phyloP scores from a whole-genome alignment of 768 basidiomycete species.

The Tephrocybe sp. region DNA sequence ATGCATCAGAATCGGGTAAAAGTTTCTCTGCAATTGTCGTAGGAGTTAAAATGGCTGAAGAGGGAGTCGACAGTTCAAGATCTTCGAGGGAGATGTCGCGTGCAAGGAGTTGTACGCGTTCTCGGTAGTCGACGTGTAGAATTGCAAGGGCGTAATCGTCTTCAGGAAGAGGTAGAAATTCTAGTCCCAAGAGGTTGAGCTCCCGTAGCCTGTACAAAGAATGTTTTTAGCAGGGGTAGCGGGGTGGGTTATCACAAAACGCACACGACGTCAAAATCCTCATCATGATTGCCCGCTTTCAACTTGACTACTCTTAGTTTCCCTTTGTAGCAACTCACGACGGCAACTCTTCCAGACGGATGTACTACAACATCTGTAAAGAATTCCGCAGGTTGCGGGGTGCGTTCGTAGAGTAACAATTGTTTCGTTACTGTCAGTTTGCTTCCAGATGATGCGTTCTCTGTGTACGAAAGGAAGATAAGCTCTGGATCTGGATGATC shows the following conservation, averaged over 20 bases:
- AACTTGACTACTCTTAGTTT: slow-evolving; percentile 65
- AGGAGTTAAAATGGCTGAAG: slow-evolving; percentile 48
- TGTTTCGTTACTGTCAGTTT: slow-evolving; percentile 40
- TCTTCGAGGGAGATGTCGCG: slow-evolving; percentile 52
- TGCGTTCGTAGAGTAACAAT: slow-evolving; percentile 54
- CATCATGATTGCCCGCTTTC: slow-evolving; percentile 49
- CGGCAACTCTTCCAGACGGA: slow-evolving; percentile 54
- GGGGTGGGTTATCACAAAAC: slow-evolving; percentile 23
- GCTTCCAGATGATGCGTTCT: slow-evolving; percentile 28
- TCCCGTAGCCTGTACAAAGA: slow-evolving; percentile 51
- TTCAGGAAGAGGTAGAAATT: slow-evolving; percentile 50
- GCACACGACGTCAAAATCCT: slow-evolving; percentile 64
- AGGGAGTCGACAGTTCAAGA: slow-evolving; percentile 46
- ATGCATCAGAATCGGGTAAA: slow-evolving; percentile 42
- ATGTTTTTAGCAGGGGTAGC: slow-evolving; percentile 1
- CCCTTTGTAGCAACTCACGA: slow-evolving; percentile 66
- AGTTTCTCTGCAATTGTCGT: slow-evolving; percentile 49
- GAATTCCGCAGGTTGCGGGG: slow-evolving; percentile 65
- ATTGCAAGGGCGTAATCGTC: slow-evolving; percentile 59
- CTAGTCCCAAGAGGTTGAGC: slow-evolving; percentile 63
- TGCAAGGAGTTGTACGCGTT: slow-evolving; percentile 60
- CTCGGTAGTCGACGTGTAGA: slow-evolving; percentile 61
- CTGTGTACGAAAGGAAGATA: slow-evolving; percentile 54
- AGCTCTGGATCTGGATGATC: slow-evolving; percentile 78
- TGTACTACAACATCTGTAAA: slow-evolving; percentile 69